Base-by-base conservation (phyloP, 2,329 filamentous ascomycete species). In the Fusarium bactridioides region DNA sequence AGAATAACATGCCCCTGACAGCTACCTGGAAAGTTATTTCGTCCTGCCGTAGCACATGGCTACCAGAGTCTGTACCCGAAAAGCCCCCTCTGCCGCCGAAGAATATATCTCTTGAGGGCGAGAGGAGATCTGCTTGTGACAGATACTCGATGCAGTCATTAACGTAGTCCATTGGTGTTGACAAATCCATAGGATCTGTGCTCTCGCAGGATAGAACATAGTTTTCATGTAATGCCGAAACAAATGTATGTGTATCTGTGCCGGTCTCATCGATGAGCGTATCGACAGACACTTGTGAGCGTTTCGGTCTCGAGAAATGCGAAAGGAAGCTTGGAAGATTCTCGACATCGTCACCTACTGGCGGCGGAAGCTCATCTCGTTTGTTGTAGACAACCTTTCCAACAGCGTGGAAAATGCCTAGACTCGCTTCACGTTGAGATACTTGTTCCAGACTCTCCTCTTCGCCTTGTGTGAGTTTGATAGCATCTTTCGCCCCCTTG, bases 321-420 rank as follows among this genome's bases (percentile, higher is more conserved):
- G 85, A 83, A 40, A 93, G 80, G 79, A 90, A 88, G n/a, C 80
- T 75, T 10, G 92, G 92, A 23, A 94, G 83, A 29, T 81, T 80
- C 74, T 92, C 90, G 23, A 82, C 81, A 6, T 81, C 79, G 37
- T 85, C 82, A 13, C 79, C 78, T 11, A 78, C 79, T 13, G 80
- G 74, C 18, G 86, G 82, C 8, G 82, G 80, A 50, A 69, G 79
- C 33, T 92, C 90, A 27, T 92, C 88, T 50, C 96, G 89, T 80
- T 98, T 99, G 84, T 99, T 99, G 84, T 98, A 97, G 2, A 98
- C 91, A 5, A 99, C 93, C 79, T 96, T 98, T 7, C 95, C 96
- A 18, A 98, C 93, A 1, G 96, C 94, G 80, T 99, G 96, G 78
- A 99, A 99, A 56, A 99, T 94, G 4, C 95, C 96, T 6, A 99